Conservation (phyloP, 768 basidiomycete genomes). For the Amanita thiersii region DNA sequence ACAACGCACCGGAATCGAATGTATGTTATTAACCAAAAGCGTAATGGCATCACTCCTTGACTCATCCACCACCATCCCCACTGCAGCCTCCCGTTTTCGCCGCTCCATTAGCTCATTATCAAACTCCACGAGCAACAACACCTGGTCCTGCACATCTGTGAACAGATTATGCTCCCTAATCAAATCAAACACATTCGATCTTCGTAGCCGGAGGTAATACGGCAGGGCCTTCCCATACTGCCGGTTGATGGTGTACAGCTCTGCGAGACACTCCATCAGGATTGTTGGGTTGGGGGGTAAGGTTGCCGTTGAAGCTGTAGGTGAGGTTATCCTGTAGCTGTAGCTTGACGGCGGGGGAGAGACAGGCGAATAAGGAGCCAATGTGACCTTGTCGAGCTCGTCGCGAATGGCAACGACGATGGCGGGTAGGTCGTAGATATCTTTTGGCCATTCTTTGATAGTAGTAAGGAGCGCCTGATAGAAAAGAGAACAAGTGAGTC, state of each 20-base stretch:
- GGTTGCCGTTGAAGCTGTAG: too few species aligned
- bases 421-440: slow-evolving; percentile 82
- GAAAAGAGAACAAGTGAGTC: neutral
- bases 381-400: slow-evolving; percentile 60
- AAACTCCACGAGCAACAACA: slow-evolving; percentile 86
- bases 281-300: slow-evolving; percentile 38
- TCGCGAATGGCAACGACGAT: slow-evolving; percentile 86
- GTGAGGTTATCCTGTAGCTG: too few species aligned
- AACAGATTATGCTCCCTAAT: slow-evolving; percentile 92
- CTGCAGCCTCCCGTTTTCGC: slow-evolving; percentile 33
- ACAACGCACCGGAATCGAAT: slow-evolving; percentile 82
- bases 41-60: slow-evolving; percentile 72
- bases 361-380: slow-evolving; percentile 39
- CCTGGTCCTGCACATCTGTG: slow-evolving; percentile 92
- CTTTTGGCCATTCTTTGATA: slow-evolving; percentile 83
- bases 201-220: slow-evolving; percentile 78
- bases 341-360: slow-evolving; percentile 31
- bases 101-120: slow-evolving; percentile 79
- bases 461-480: slow-evolving; percentile 64
- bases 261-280: slow-evolving; percentile 92
- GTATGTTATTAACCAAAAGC: slow-evolving; percentile 86
- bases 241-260: slow-evolving; percentile 82
- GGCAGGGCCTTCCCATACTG: slow-evolving; percentile 94
- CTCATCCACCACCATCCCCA: slow-evolving; percentile 28
- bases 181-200: slow-evolving; percentile 88